Conservation (phyloP, 2,329 filamentous ascomycete genomes). For the Colletotrichum spaethianum region DNA sequence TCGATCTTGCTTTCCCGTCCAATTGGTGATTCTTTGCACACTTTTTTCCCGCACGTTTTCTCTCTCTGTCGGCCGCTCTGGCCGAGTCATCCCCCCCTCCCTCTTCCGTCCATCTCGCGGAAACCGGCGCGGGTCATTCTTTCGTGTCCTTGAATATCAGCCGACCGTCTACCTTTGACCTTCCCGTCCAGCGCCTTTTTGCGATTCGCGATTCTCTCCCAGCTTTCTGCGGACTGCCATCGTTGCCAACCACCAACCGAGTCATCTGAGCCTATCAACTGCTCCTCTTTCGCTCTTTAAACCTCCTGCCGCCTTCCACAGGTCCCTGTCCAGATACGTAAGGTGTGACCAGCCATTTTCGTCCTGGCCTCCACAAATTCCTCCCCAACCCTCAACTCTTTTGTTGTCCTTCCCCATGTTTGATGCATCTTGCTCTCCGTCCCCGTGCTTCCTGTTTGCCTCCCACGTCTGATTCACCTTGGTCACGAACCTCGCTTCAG, state of each 20-base stretch:
- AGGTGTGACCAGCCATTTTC: slow-evolving; percentile 41
- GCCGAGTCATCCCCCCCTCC: slow-evolving; percentile 21
- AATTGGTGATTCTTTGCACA: slow-evolving; percentile 30
- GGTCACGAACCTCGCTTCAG: not conserved
- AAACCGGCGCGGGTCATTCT: slow-evolving; percentile 34
- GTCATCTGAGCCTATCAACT: slow-evolving; percentile 1
- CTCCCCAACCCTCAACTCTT: slow-evolving; percentile 35
- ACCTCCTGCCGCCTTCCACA: slow-evolving; percentile 23
- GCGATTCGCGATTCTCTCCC: not conserved
- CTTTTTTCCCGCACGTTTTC: slow-evolving; percentile 12
- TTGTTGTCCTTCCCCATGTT: slow-evolving; percentile 20
- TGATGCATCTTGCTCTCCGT: slow-evolving; percentile 19
- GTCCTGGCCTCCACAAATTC: slow-evolving; percentile 33
- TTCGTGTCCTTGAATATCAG: slow-evolving; percentile 24
- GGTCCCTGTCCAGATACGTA: slow-evolving; percentile 23
- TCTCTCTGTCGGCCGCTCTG: slow-evolving; percentile 32
- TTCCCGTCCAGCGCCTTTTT: slow-evolving; percentile 12
- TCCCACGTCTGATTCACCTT: not conserved
- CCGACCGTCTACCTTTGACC: slow-evolving; percentile 26
- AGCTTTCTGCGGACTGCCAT: not conserved
- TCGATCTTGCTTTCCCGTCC: slow-evolving; percentile 14
- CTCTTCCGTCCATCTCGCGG: slow-evolving; percentile 24
- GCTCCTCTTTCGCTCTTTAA: not conserved
- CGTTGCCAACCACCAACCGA: not conserved
- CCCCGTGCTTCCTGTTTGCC: slow-evolving; percentile 21